A percentile compares a stretch with the other conserved stretches of the same genome.
phyloP scores from a whole-genome alignment of 163 green algal species.

The Picocystis sp. region DNA sequence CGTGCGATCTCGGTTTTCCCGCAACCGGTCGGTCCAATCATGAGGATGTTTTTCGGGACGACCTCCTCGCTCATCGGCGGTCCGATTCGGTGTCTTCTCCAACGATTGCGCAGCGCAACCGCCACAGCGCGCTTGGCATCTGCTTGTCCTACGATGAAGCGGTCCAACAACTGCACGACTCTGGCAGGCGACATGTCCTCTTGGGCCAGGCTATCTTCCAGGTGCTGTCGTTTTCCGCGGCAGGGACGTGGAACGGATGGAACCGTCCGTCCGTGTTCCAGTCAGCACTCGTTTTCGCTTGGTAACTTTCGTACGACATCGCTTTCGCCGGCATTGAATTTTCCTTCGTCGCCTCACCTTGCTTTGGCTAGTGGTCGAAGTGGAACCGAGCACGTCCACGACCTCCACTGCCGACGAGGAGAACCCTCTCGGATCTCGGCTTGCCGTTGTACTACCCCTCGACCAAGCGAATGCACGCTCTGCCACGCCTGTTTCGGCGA shows the following conservation, averaged over 20 bases:
- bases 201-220: slow-evolving; percentile 1
- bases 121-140: slow-evolving; percentile 85
- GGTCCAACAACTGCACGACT: slow-evolving; percentile 72
- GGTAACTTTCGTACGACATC: not conserved
- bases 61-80: slow-evolving; percentile 51
- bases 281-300: not conserved
- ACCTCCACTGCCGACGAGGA: too few relatives aligned
- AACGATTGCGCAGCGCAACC: slow-evolving; percentile 84
- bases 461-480: too few relatives aligned
- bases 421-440: too few relatives aligned
- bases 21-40: slow-evolving; percentile 88
- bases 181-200: slow-evolving; percentile 48
- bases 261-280: not conserved
- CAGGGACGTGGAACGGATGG: too few relatives aligned
- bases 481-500: not conserved
- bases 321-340: not conserved
- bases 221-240: slow-evolving; percentile 1
- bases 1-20: slow-evolving; percentile 95
- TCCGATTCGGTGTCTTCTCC: slow-evolving; percentile 53
- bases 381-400: too few relatives aligned
- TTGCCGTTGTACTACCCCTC: not conserved
- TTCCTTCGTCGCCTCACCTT: not conserved
- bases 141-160: slow-evolving; percentile 62
- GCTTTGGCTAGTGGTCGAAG: not conserved
- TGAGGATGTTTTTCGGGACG: slow-evolving; percentile 95